Evolutionary conservation across 2,329 filamentous ascomycete species (phyloP).

Genomic region (Cladosporium sp.): DNA sequence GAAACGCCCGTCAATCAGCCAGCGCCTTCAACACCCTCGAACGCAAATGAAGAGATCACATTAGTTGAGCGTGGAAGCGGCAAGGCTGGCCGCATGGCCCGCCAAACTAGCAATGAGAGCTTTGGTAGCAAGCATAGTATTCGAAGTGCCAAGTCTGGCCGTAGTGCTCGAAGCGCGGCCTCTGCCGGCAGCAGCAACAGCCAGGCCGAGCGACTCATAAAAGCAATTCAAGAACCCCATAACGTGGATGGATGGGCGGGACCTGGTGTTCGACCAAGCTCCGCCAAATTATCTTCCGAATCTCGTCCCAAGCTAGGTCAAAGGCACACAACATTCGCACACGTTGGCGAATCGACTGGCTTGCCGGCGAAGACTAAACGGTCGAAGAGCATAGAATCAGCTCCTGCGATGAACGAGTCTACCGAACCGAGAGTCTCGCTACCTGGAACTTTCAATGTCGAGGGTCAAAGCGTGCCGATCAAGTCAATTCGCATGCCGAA

Average conservation of each 20-base stretch:
- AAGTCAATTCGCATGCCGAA: slow-evolving; percentile 47
- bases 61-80: slow-evolving; percentile 51
- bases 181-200: slow-evolving; percentile 46
- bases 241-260: slow-evolving; percentile 26
- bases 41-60: slow-evolving; percentile 52
- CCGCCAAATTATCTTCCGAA: not conserved
- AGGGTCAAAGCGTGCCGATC: slow-evolving; percentile 40
- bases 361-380: slow-evolving; percentile 16
- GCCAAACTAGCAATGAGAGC: slow-evolving; percentile 41
- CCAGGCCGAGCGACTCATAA: slow-evolving; percentile 67
- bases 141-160: slow-evolving; percentile 40
- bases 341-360: not conserved
- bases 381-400: slow-evolving; percentile 21
- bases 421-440: slow-evolving; percentile 41
- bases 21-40: not conserved
- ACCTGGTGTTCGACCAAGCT: not conserved
- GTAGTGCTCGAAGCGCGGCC: slow-evolving; percentile 29
- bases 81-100: slow-evolving; percentile 2
- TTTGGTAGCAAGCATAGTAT: slow-evolving; percentile 50
- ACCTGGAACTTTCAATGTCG: slow-evolving; percentile 38
- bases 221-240: slow-evolving; percentile 63
- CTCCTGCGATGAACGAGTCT: slow-evolving; percentile 20
- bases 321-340: slow-evolving; percentile 22
- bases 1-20: not conserved
- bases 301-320: slow-evolving; percentile 24